Percentiles rank a stretch among this genome's conserved stretches.
phyloP scores from a whole-genome alignment of 75 land plant genomes.

The Selaginella tamariscina region DNA sequence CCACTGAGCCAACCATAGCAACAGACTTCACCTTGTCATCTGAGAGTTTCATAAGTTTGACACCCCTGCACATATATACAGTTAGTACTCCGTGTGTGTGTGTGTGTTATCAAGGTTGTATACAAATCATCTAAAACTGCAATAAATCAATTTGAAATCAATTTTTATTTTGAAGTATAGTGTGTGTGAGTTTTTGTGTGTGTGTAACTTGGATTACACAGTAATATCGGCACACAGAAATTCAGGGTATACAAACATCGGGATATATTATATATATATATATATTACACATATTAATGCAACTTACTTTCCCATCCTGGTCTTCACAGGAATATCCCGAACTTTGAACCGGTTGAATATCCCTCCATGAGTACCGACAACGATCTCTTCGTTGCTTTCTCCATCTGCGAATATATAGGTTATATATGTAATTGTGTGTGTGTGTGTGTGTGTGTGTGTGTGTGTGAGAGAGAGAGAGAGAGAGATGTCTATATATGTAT shows the following conservation, averaged over 20 bases:
- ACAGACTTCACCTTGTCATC: constrained; percentile 77
- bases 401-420: constrained; percentile 41
- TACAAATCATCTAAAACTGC: neutral
- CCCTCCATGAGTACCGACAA: constrained; percentile 81
- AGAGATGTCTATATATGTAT: too few relatives aligned
- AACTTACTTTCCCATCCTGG: constrained; percentile 60
- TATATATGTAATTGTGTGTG: too few relatives aligned
- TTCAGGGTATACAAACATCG: neutral
- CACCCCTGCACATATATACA: constrained; percentile 44
- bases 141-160: too few relatives aligned
- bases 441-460: too few relatives aligned
- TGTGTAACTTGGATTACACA: neutral
- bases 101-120: neutral
- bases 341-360: constrained; percentile 84
- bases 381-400: constrained; percentile 87
- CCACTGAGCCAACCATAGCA: constrained; percentile 50
- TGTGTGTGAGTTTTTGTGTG: neutral
- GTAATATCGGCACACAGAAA: neutral
- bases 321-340: constrained; percentile 65
- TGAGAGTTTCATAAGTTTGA: constrained; percentile 67
- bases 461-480: too few relatives aligned
- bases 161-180: neutral
- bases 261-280: too few relatives aligned
- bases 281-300: too few relatives aligned
- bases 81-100: neutral